Conservation (phyloP, 2,329 filamentous ascomycete species). For the Xylariaceae sp. region DNA sequence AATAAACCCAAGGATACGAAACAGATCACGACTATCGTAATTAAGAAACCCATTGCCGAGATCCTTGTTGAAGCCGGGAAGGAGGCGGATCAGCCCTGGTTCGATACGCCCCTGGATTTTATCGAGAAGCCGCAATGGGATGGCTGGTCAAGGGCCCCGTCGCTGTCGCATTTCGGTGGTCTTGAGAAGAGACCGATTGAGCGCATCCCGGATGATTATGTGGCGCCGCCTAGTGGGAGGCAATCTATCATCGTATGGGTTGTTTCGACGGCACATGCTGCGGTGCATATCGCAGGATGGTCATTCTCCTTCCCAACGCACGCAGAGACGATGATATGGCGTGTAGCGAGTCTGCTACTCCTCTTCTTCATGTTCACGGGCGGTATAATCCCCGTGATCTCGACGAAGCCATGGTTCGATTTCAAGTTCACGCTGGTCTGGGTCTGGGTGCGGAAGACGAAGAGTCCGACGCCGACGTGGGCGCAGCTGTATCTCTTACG, state of each 20-base stretch:
- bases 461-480: background rate
- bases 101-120: background rate
- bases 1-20: background rate
- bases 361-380: background rate
- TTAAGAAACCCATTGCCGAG: background rate
- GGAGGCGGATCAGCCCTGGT: background rate
- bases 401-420: background rate
- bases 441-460: background rate
- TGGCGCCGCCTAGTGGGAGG: background rate
- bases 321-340: background rate
- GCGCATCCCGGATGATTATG: background rate
- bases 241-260: background rate
- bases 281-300: background rate
- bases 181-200: background rate
- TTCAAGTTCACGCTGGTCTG: background rate
- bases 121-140: background rate
- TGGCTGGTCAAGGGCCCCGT: background rate
- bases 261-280: background rate
- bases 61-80: background rate
- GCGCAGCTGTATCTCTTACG: background rate
- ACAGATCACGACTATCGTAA: background rate
- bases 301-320: background rate
- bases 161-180: background rate
- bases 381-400: background rate
- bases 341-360: background rate